Evolutionary conservation across 345 rosid genomes (phyloP).

Genomic region (Eucalyptus paniculata): DNA sequence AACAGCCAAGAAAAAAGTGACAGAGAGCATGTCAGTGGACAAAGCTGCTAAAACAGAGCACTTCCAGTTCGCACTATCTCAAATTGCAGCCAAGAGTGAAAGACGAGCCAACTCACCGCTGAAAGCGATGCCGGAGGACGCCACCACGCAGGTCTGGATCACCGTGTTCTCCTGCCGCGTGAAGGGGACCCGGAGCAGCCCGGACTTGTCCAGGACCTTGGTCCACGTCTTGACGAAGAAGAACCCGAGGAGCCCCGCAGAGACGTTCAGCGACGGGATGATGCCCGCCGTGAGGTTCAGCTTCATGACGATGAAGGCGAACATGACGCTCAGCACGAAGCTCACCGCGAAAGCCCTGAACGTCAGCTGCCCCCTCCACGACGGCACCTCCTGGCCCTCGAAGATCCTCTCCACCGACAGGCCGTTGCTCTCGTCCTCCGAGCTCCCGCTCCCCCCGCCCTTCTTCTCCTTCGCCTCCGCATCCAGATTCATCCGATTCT

Average conservation of each 20-base stretch:
- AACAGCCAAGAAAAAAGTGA: too few relatives aligned
- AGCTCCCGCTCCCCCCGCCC: background rate
- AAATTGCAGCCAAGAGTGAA: background rate
- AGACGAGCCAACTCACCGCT: background rate
- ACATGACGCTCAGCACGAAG: constrained; percentile 1
- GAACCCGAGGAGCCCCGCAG: constrained; percentile 9
- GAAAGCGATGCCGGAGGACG: constrained; percentile 5
- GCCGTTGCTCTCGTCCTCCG: background rate
- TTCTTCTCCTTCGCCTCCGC: background rate
- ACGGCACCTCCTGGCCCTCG: background rate
- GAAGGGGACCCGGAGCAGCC: constrained; percentile 2
- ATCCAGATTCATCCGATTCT: background rate
- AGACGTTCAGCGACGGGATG: constrained; percentile 2
- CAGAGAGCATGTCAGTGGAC: background rate
- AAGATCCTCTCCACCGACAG: constrained; percentile 5
- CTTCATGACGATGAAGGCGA: constrained; percentile 10
- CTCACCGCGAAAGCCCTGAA: background rate
- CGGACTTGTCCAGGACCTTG: background rate
- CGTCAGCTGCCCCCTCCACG: constrained; percentile 5
- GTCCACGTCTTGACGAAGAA: constrained; percentile 8
- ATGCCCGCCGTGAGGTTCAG: constrained; percentile 2
- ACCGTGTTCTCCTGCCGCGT: constrained; percentile 14
- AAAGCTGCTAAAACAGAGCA: background rate
- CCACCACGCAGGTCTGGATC: constrained; percentile 12
- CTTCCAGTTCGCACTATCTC: background rate